Base-by-base conservation (phyloP, 805 yeast species). In the Kuraishia ogatae region DNA sequence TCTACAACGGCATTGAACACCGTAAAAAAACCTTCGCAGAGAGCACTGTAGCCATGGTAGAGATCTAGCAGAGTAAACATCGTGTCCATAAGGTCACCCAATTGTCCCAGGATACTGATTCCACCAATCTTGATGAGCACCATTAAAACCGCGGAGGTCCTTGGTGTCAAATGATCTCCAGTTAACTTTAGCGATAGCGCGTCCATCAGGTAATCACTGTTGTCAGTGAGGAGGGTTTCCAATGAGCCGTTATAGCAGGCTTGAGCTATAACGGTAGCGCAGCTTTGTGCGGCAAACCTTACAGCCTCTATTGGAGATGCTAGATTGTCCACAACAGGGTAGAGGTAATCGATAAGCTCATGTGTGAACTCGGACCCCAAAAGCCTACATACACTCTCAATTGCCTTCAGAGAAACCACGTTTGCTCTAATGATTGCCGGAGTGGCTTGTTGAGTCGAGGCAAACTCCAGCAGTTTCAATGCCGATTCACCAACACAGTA, bases 191-290 rank as follows among this genome's bases (percentile, higher is more conserved):
- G 68, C 2, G 96, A 85, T n/a, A 91, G 72, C 0, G 90, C 71
- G 64, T 94, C 97, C 17, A 91, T 72, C 20, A 93, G 68, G 64
- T 92, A 92, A 62, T 93, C 97, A 55, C 83, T 77, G 65, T 91
- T 93, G 24, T 81, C 82, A 43, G 76, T 62, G 1, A 94, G 74
- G 56, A 93, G 64, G 2, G 68, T 67, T 39, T 71, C 71, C 1
- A 92, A 67, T 0, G 89, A 81, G 0, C 85, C 85, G 39, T 71
- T 62, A 57, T 84, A 86, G 13, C 83, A 70, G 3, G 72, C 65
- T 10, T 67, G 59, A 0, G 89, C 79, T 4, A 92, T 70, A 2
- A 80, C 71, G 20, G 71, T 56, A 2, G 82, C 70, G 1, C 89
- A 81, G 1, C 64, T 58, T 59, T 80, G 79, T 43, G 96, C 81